Evolutionary conservation across 805 yeast species (phyloP).

Genomic region (Nakazawaea holstii): DNA sequence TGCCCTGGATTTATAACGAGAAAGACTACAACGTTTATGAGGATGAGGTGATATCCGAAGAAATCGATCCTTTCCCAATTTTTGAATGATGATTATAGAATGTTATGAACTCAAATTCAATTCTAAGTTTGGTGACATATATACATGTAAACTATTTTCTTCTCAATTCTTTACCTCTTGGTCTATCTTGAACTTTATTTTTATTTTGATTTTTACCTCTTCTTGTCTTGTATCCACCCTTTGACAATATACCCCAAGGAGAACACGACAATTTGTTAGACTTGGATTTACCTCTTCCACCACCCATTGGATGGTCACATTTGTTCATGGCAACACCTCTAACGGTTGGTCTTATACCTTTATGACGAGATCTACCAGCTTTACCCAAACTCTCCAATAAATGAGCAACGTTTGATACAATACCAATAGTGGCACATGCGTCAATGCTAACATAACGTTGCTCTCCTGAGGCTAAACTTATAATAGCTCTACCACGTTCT

Average conservation of each 20-base stretch:
- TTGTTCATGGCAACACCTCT: conserved; percentile 99
- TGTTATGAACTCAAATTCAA: too few species aligned
- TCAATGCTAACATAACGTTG: conserved; percentile 82
- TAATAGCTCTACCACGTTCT: conserved; percentile 64
- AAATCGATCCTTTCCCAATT: conserved; percentile 9
- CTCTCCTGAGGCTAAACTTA: conserved; percentile 87
- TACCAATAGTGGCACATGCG: conserved; percentile 91
- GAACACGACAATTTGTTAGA: conserved; percentile 91
- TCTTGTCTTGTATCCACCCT: conserved; percentile 92
- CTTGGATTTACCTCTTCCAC: conserved; percentile 99
- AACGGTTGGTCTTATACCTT: conserved; percentile 91
- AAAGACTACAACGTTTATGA: not conserved
- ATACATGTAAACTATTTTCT: conserved; percentile 9
- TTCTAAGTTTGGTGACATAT: too few species aligned
- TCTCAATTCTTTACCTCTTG: conserved; percentile 54
- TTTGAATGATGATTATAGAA: not conserved
- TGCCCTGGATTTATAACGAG: conserved; percentile 9
- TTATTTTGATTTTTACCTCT: conserved; percentile 81
- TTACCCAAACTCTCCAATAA: conserved; percentile 88
- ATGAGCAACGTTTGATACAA: conserved; percentile 89
- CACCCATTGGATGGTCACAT: conserved; percentile 97
- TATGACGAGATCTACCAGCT: conserved; percentile 91
- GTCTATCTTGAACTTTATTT: conserved; percentile 87
- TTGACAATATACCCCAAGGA: conserved; percentile 92
- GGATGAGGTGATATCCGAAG: conserved; percentile 2